Base-by-base conservation (phyloP, 139 green algal species). In the Coelastrella sp. region DNA sequence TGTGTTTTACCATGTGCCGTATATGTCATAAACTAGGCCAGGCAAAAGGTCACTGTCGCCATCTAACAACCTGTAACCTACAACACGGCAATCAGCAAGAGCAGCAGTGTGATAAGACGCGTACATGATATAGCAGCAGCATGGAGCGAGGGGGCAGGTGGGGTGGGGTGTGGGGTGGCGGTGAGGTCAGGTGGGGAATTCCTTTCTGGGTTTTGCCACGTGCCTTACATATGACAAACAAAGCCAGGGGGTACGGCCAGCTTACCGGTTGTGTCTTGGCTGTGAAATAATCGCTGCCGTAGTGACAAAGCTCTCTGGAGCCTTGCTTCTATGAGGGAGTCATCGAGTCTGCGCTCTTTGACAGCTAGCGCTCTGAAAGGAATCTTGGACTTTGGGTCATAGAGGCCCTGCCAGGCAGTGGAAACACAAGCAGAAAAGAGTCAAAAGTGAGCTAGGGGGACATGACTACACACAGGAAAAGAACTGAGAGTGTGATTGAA, bases 31-130 rank as follows among this genome's bases (percentile, higher is more conserved):
- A 65, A 89, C 87, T 68, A 89, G 89, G 6, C 93, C 93, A 13
- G 94, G 94, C 80, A 96, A 78, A 5, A 92, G 91, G 80, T 94
- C 92, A 16, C 93, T 92, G 61, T 95, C 92, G 13, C 92, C 94
- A 76, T 96, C 95, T 78, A 96, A 16, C 71, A 95, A 80, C 19
- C 92, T 20, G 87, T 87, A 87, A 59, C 65, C 79, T 90, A 14
- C 4, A 1, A 1, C 0, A 47, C 32, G 32, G 32, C 32, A 47
- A 47, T 1, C 32, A 1, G 32, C 32, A 47, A 47, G 32, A 47
- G 32, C 32, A 47, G 32, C 32, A 47, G 32, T 47, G 32, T 47
- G 32, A 47, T 47, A 47, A 47, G 32, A 47, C 1, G 32, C 32
- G 32, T 47, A 47, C 32, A 47, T 0, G 32, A 47, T 47, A 47